These are phyloP conservation scores for Aspergillus nanangensis DNA, from an alignment of 495 filamentous ascomycete species.

Conservation along the genomic window DNA sequence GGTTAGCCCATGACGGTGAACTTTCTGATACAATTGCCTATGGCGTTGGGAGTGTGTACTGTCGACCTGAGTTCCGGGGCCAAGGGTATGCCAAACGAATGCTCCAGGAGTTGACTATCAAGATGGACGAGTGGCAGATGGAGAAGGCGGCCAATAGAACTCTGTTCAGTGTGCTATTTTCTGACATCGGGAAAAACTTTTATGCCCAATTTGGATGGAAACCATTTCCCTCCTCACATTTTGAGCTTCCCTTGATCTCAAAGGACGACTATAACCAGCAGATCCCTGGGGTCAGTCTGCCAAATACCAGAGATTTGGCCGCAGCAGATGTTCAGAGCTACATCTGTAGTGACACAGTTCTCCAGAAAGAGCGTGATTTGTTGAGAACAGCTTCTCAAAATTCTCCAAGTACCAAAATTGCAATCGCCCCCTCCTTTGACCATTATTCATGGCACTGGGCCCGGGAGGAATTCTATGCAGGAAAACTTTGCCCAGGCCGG, in stretches of 20 bases:
- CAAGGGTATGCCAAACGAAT: conserved; percentile 75
- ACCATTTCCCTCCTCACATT: conserved; percentile 65
- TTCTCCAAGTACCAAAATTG: conserved; percentile 42
- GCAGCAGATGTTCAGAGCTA: conserved; percentile 25
- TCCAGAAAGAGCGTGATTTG: conserved; percentile 28
- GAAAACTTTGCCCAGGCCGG: conserved; percentile 39
- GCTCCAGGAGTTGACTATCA: conserved; percentile 52
- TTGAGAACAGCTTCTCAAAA: conserved; percentile 28
- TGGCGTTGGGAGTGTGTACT: conserved; percentile 86
- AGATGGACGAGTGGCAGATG: conserved; percentile 49
- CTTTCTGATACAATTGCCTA: conserved; percentile 67
- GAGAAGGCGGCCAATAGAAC: conserved; percentile 32
- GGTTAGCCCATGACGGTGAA: conserved; percentile 44
- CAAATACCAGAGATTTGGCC: conserved; percentile 18
- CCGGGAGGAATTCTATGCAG: conserved; percentile 77
- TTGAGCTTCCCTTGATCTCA: conserved; percentile 51
- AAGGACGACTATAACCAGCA: conserved; percentile 15
- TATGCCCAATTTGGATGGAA: conserved; percentile 82
- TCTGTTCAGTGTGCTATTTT: conserved; percentile 75
- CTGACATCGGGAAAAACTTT: conserved; percentile 93
- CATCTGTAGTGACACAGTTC: conserved; percentile 32
- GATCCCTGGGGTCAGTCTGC: conserved; percentile 5
- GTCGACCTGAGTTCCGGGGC: conserved; percentile 63
- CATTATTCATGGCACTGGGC: conserved; percentile 81
- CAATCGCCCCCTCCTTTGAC: conserved; percentile 68